Evolutionary conservation across 1,284 basidiomycete genomes (phyloP).

Genomic region (Tilletia caries): DNA sequence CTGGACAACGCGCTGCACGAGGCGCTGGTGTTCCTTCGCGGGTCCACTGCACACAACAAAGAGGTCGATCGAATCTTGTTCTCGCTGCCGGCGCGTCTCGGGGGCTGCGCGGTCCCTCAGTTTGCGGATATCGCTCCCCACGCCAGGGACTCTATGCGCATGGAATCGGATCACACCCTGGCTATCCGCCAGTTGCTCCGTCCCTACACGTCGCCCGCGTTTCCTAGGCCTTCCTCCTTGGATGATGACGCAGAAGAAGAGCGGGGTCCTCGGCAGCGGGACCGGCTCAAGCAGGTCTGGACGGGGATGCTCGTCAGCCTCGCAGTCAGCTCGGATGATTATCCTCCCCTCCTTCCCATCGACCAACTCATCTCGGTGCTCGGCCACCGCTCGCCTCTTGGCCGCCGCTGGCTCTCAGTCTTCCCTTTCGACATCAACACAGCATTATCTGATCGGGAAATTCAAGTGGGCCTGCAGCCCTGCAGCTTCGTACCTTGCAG

Average conservation of each 20-base stretch:
- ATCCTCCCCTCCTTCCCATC: background rate
- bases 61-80: background rate
- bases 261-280: background rate
- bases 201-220: background rate
- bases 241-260: background rate
- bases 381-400: background rate
- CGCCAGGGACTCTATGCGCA: background rate
- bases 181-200: background rate
- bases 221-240: background rate
- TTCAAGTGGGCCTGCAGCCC: background rate
- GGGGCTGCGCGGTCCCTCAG: too few relatives aligned
- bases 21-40: background rate
- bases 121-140: background rate
- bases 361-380: background rate
- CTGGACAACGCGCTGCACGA: background rate
- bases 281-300: background rate
- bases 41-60: background rate
- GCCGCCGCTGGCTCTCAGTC: background rate
- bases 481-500: background rate
- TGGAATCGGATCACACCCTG: background rate
- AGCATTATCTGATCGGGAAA: slow-evolving; percentile 5
- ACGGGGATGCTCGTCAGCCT: background rate
- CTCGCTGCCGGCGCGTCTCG: too few relatives aligned
- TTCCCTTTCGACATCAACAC: background rate
- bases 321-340: background rate